These are phyloP conservation scores for Pleoardoris graminearum DNA, from an alignment of 2,329 filamentous ascomycete species.

Conservation along the genomic window DNA sequence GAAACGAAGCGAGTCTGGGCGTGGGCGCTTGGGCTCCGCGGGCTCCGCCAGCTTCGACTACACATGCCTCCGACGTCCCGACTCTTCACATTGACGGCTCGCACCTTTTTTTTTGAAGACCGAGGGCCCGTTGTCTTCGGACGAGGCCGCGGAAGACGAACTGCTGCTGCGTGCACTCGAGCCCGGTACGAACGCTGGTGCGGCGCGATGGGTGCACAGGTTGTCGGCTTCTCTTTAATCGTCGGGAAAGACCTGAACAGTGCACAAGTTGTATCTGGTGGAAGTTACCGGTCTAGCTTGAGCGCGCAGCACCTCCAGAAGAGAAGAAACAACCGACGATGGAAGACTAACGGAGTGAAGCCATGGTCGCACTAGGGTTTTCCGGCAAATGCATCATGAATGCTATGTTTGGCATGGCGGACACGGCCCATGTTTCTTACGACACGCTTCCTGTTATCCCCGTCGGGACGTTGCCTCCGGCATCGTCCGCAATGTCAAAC, in stretches of 20 bases:
- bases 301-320: neutral
- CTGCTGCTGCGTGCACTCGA: neutral
- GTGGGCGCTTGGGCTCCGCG: slow-evolving; percentile 22
- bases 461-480: slow-evolving; percentile 11
- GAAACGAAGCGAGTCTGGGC: slow-evolving; percentile 29
- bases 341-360: no score
- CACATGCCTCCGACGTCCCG: slow-evolving; percentile 5
- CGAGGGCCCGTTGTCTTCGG: neutral
- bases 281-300: no score
- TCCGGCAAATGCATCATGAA: neutral
- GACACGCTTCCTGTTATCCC: neutral
- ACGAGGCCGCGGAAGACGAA: neutral
- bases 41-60: slow-evolving; percentile 3
- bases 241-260: no score
- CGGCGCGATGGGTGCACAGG: neutral
- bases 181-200: neutral
- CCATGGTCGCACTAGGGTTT: no score
- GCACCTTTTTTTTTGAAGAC: neutral
- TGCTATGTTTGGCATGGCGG: neutral
- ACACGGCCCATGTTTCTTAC: neutral
- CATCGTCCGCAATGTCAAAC: slow-evolving; percentile 27
- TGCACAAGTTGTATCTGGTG: no score
- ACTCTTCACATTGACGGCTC: slow-evolving; percentile 8
- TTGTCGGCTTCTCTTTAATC: no score
- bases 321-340: no score